These are phyloP conservation scores for Fistulina hepatica DNA, from an alignment of 1,284 basidiomycete genomes.

Conservation along the genomic window DNA sequence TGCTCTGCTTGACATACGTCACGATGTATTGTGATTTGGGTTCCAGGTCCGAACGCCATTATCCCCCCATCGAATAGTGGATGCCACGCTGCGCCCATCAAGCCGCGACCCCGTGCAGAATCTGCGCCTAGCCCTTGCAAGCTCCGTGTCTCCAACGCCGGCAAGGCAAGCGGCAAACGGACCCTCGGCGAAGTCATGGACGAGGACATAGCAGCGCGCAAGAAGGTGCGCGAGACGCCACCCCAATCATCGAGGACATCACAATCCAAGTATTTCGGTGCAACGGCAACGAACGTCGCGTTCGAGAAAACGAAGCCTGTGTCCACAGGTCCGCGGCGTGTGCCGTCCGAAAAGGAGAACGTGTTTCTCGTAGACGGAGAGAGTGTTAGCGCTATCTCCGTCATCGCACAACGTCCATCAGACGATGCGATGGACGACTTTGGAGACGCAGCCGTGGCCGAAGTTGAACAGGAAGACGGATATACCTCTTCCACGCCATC, in stretches of 20 bases:
- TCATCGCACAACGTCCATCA: not conserved
- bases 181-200: slow-evolving; percentile 61
- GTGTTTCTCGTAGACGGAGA: slow-evolving; percentile 10
- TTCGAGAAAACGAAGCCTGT: slow-evolving; percentile 11
- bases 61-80: slow-evolving; percentile 23
- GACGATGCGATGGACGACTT: slow-evolving; percentile 24
- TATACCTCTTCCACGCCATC: slow-evolving; percentile 60
- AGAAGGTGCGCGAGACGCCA: slow-evolving; percentile 29
- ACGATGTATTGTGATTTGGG: slow-evolving; percentile 8
- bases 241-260: slow-evolving; percentile 15
- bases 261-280: slow-evolving; percentile 31
- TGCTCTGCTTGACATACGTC: slow-evolving; percentile 12
- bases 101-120: slow-evolving; percentile 21
- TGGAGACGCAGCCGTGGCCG: slow-evolving; percentile 27
- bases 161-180: slow-evolving; percentile 62
- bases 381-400: not conserved
- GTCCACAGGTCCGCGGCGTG: slow-evolving; percentile 32
- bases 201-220: slow-evolving; percentile 43
- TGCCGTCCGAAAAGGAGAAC: slow-evolving; percentile 35
- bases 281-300: slow-evolving; percentile 6
- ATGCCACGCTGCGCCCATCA: slow-evolving; percentile 20
- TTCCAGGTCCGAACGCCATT: slow-evolving; percentile 39
- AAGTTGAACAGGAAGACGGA: slow-evolving; percentile 64
- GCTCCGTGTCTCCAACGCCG: too few relatives aligned
- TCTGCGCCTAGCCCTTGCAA: too few relatives aligned